phyloP scores from a whole-genome alignment of 805 yeast species.

The Lachancea dasiensis region DNA sequence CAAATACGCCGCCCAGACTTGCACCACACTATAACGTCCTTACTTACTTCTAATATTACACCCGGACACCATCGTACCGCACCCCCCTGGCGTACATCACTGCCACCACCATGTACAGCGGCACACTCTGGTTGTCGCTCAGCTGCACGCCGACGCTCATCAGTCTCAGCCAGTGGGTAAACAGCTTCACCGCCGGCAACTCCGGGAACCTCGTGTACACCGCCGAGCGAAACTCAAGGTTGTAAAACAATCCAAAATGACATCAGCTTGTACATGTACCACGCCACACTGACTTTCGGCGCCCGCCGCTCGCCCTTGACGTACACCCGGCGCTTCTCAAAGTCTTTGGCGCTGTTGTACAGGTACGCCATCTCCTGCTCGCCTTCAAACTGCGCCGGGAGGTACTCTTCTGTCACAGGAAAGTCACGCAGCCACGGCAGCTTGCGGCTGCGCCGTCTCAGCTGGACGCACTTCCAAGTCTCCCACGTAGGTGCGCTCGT shows the following conservation, averaged over 20 bases:
- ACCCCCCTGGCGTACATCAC: too few species aligned
- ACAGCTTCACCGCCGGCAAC: neutral
- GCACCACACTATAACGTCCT: too few species aligned
- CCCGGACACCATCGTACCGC: too few species aligned
- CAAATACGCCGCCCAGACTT: too few species aligned
- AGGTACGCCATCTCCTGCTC: neutral
- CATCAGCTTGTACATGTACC: neutral
- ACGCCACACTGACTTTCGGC: neutral
- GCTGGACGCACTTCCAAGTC: neutral
- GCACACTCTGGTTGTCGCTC: too few species aligned
- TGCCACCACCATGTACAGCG: too few species aligned
- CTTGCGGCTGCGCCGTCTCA: neutral
- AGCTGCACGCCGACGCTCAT: too few species aligned
- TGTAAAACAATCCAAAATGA: neutral
- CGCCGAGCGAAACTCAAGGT: neutral
- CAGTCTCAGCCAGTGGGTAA: neutral
- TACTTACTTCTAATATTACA: too few species aligned
- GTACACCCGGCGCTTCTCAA: neutral
- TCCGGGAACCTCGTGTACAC: neutral
- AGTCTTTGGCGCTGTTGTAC: neutral
- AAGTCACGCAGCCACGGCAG: neutral
- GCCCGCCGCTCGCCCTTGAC: neutral
- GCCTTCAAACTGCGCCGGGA: slow-evolving; percentile 1
- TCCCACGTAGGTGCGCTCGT: too few species aligned
- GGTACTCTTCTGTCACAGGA: neutral